Evolutionary conservation across 2,329 filamentous ascomycete species (phyloP).

Genomic region (Aschersonia sp.): DNA sequence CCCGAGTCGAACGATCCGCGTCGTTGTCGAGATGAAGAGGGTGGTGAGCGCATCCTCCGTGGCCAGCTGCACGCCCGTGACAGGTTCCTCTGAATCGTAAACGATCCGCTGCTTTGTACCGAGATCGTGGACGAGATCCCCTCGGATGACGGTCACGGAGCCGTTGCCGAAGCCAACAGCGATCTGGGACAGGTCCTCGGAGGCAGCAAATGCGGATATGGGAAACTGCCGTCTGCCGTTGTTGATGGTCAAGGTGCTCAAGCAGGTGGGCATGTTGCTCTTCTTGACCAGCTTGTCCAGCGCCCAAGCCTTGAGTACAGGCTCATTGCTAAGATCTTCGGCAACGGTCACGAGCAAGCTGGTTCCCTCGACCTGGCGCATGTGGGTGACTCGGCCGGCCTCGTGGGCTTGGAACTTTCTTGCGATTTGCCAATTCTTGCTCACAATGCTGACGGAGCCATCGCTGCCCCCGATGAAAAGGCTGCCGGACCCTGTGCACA

Average conservation of each 20-base stretch:
- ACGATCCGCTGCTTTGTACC: slow-evolving; percentile 89
- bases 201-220: slow-evolving; percentile 78
- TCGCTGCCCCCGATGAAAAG: slow-evolving; percentile 79
- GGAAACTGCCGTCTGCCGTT: slow-evolving; percentile 90
- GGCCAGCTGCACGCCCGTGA: slow-evolving; percentile 76
- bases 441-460: slow-evolving; percentile 78
- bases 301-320: slow-evolving; percentile 92
- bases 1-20: slow-evolving; percentile 69
- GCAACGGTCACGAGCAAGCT: slow-evolving; percentile 72
- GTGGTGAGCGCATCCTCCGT: slow-evolving; percentile 50
- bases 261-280: slow-evolving; percentile 73
- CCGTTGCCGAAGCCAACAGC: slow-evolving; percentile 95
- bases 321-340: slow-evolving; percentile 79
- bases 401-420: slow-evolving; percentile 82
- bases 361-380: slow-evolving; percentile 82
- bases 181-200: slow-evolving; percentile 80
- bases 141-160: slow-evolving; percentile 80
- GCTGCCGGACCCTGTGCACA: slow-evolving; percentile 77
- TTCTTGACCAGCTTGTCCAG: slow-evolving; percentile 90
- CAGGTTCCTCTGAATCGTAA: slow-evolving; percentile 90
- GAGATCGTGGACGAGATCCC: slow-evolving; percentile 88
- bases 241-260: slow-evolving; percentile 72
- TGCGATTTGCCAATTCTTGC: slow-evolving; percentile 72
- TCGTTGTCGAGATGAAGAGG: slow-evolving; percentile 84
- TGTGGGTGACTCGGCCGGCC: slow-evolving; percentile 66